Evolutionary conservation across 352 stramenopile genomes (phyloP), one percentile per base, ranked within the genome.

Genomic region (Thalassiosira livingstoniorum): DNA sequence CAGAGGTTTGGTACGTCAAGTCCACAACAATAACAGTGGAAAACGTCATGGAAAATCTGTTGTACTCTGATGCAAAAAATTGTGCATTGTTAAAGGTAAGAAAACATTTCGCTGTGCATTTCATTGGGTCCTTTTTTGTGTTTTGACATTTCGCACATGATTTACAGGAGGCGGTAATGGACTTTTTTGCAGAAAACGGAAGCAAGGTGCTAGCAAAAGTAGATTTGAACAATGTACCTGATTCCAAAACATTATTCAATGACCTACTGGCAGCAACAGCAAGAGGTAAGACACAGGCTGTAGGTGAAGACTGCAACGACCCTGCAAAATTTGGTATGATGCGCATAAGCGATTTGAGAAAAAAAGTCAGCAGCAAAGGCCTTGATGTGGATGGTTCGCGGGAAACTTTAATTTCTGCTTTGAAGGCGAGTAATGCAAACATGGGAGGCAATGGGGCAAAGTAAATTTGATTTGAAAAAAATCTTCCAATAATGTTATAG

Each of bases 51-150:
- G 23, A 60, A 7, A 18, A 11, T 21, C 63, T 71, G 1, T 18
- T 37, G 55, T 71, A 71, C 25, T 35, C 63, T 23, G 39, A 58
- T 11, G 63, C n/a, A 10, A 71, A 54, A 35, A 55, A 71, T 42
- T 71, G 63, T 31, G 18, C 29, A 18, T 23, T 71, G 4, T 32
- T 71, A 21, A 71, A 71, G n/a, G n/a, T n/a, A n/a, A n/a, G n/a
- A n/a, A n/a, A 27, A 62, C 11, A n/a, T 27, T 62, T n/a, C n/a
- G n/a, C n/a, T n/a, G n/a, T n/a, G n/a, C n/a, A n/a, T n/a, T n/a
- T n/a, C n/a, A n/a, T n/a, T n/a, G n/a, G n/a, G n/a, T n/a, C n/a
- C n/a, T n/a, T n/a, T n/a, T n/a, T n/a, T n/a, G n/a, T n/a, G n/a
- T n/a, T n/a, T n/a, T n/a, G n/a, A n/a, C n/a, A n/a, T n/a, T n/a